Evolutionary conservation across 2,329 filamentous ascomycete species (phyloP), one percentile per base, ranked within the genome.

Genomic region (Cladosporium sp.): DNA sequence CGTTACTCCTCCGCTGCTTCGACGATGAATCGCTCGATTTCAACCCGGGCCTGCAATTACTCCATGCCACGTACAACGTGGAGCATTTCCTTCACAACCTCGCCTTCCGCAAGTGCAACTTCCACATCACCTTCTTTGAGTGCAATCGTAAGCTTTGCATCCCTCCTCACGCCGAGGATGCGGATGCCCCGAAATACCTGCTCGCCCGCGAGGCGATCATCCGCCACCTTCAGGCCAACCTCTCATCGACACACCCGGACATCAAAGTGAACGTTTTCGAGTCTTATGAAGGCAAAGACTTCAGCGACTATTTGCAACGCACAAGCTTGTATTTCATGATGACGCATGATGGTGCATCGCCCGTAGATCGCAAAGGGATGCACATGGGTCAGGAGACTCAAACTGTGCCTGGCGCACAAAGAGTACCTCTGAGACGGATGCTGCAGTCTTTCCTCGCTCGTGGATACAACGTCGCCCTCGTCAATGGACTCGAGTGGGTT

Each of bases 41-140:
- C 58, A 61, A 77, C 78, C 75, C 73, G 46, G 86, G 85, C 0
- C 84, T 86, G 53, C 86, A 90, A 66, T 66, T 90, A 6, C 73
- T 90, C 0, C 86, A 89, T 65, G 85, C 84, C 0, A 77, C 83
- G 3, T 85, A 86, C 63, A 77, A 80, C 1, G 80, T 89, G 0
- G 87, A 91, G 66, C 73, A 71, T 7, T 84, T 89, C 58, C 73
- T 90, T 1, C 67, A 72, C 40, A 76, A 80, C 52, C 74, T 90
- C 13, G 71, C 75, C 40, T 75, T 77, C 51, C 75, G 85, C 46
- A 82, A 83, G 49, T 89, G 85, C 66, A 81, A 83, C 53, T 90
- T 89, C 60, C 79, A 89, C 56, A 67, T 90, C 56, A 70, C 83
- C 13, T 91, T 88, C 71, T 87, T 90, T 61, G 73, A 81, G 22